Evolutionary conservation across 768 basidiomycete genomes (phyloP).

Genomic region (Pleurotus giganteus): DNA sequence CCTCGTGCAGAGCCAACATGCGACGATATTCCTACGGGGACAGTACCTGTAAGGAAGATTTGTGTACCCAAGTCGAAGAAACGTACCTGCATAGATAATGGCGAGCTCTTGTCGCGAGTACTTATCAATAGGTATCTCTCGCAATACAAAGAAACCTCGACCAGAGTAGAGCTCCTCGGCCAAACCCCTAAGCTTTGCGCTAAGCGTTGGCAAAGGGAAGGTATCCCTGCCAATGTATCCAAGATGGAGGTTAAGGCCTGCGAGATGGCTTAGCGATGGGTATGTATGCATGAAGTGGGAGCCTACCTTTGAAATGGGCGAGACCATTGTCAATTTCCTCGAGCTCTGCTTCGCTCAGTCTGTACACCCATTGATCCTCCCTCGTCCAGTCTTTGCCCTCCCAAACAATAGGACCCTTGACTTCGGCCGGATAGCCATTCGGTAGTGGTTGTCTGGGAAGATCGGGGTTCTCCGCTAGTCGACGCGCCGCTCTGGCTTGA

Average conservation of each 20-base stretch:
- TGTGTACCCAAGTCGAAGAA: conserved; percentile 16
- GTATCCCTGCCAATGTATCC: conserved; percentile 36
- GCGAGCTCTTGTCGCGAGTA: conserved; percentile 38
- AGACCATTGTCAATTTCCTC: conserved; percentile 38
- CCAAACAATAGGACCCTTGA: conserved; percentile 43
- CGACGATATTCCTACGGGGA: conserved; percentile 40
- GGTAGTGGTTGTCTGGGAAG: conserved; percentile 34
- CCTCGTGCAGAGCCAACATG: conserved; percentile 43
- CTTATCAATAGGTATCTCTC: conserved; percentile 41
- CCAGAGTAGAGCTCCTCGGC: conserved; percentile 41
- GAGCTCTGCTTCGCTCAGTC: conserved; percentile 30
- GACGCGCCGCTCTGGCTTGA: conserved; percentile 32
- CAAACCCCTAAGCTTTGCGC: conserved; percentile 31
- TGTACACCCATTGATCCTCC: conserved; percentile 43
- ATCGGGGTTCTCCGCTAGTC: conserved; percentile 35
- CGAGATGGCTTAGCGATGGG: background rate
- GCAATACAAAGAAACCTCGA: conserved; percentile 47
- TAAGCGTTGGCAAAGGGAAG: conserved; percentile 42
- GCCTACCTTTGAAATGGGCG: conserved; percentile 36
- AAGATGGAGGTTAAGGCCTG: conserved; percentile 27
- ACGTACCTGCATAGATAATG: conserved; percentile 42
- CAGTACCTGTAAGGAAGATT: conserved; percentile 16
- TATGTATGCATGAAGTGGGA: background rate
- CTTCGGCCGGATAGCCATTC: conserved; percentile 31
- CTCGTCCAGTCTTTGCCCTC: conserved; percentile 40